Conservation (phyloP, 2,329 filamentous ascomycete species). For the Cladosporium oxysporum region DNA sequence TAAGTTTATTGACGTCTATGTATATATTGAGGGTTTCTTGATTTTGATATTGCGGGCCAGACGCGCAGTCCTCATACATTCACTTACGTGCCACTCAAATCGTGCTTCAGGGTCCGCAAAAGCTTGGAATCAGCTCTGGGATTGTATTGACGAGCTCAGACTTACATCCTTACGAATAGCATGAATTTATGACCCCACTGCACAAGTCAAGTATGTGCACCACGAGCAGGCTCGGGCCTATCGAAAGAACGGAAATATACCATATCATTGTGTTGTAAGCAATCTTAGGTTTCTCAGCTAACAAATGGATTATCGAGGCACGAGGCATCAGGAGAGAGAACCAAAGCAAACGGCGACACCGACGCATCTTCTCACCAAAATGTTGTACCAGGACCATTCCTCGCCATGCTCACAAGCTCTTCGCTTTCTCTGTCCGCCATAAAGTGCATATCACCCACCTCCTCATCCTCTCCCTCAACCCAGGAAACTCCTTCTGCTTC, state of each 20-base stretch:
- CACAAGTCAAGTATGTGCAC: too few species aligned
- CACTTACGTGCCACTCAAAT: neutral
- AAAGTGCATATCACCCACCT: neutral
- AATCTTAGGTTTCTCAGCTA: neutral
- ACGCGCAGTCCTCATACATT: neutral
- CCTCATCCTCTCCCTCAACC: neutral
- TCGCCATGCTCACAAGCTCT: neutral
- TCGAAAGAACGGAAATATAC: too few species aligned
- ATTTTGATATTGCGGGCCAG: neutral
- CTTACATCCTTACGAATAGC: too few species aligned
- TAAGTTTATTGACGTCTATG: neutral
- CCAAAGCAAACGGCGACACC: neutral
- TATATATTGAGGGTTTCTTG: neutral
- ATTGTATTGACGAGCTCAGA: neutral
- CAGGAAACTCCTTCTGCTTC: slow-evolving; percentile 7
- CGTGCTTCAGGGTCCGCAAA: neutral
- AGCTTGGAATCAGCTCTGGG: too few species aligned
- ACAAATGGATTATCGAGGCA: neutral
- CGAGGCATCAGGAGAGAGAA: neutral
- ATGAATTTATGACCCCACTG: too few species aligned
- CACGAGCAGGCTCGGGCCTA: too few species aligned
- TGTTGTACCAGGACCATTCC: neutral
- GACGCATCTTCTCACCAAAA: neutral
- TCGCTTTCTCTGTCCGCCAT: neutral
- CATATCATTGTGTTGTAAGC: neutral